Base-by-base conservation (phyloP, 441 rosid species). In the Arabidopsis hybrid region DNA sequence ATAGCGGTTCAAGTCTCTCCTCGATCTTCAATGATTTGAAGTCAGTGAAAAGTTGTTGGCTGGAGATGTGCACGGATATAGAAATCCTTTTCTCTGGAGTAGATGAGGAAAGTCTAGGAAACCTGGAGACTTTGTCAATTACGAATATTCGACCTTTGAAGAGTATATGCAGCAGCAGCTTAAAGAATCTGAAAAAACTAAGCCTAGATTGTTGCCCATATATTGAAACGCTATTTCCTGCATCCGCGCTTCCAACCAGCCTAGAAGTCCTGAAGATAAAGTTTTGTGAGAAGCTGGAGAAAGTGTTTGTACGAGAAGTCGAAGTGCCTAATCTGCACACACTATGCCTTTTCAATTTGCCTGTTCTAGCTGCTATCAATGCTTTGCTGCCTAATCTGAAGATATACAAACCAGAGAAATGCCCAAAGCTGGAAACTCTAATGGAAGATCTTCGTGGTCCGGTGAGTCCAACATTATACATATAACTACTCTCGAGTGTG, bases 191-290 rank as follows among this genome's bases (percentile, higher is more conserved):
- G 9, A 81, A 71, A 47, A 49, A 59, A 13, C 60, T 86, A 81
- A 59, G 52, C 67, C 36, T 88, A 7, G 88, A 83, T 40, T 81
- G 83, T 45, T 86, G 89, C 61, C 79, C 85, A 1, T 51, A 2
- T 40, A 85, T 86, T 46, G 60, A 16, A 49, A 42, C 39, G 38
- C 38, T 78, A 47, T 83, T 81, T 62, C 8, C 73, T 12, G 66
- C 72, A 8, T 47, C 76, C 6, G 32, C 35, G 47, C 62, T 51
- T 4, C 84, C 84, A 4, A 34, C 21, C 53, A 78, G 65, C 60
- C 81, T 85, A 7, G 77, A 72, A 70, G 72, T 57, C 26, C 80
- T 83, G 18, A 46, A 67, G 34, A 69, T 85, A 52, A 76, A 58
- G 67, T 85, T 79, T 52, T 85, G 86, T 61, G 82, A 79, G 6